Conservation (phyloP, 1,139 yeast genomes). For the Kazachstania sp. region DNA sequence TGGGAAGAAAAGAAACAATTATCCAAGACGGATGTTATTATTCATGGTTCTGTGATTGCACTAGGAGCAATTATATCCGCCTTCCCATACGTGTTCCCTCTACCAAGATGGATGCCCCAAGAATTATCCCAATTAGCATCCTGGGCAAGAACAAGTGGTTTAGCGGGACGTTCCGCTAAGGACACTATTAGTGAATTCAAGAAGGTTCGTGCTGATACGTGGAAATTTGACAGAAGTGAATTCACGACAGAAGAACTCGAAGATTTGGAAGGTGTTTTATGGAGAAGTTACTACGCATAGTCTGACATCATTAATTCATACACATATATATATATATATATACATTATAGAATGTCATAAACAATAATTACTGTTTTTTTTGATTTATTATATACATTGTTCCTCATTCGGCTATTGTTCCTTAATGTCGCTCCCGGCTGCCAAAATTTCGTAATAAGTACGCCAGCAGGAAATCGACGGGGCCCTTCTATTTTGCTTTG, state of each 20-base stretch:
- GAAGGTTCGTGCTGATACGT: slow-evolving; percentile 88
- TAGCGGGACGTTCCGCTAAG: slow-evolving; percentile 80
- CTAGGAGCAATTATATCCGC: slow-evolving; percentile 85
- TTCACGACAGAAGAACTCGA: slow-evolving; percentile 77
- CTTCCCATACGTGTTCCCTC: slow-evolving; percentile 84
- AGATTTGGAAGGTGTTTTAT: slow-evolving; percentile 87
- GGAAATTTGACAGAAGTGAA: slow-evolving; percentile 81
- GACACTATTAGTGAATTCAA: slow-evolving; percentile 75
- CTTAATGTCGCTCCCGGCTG: no score
- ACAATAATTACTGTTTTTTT: no score
- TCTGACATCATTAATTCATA: no score
- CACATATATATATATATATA: no score
- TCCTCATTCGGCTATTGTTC: no score
- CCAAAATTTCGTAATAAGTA: no score
- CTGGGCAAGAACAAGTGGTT: slow-evolving; percentile 57
- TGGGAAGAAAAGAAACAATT: slow-evolving; percentile 32
- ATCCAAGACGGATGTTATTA: slow-evolving; percentile 39
- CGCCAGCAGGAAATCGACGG: no score
- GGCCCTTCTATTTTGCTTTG: no score
- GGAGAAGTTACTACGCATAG: slow-evolving; percentile 86
- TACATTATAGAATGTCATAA: neutral
- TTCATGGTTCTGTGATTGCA: slow-evolving; percentile 88
- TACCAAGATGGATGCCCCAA: slow-evolving; percentile 83
- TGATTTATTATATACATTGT: no score
- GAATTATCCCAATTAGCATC: slow-evolving; percentile 62